These are phyloP conservation scores for Phoenix dactylifera DNA, from an alignment of 176 grass and related monocot species.

Conservation along the genomic window DNA sequence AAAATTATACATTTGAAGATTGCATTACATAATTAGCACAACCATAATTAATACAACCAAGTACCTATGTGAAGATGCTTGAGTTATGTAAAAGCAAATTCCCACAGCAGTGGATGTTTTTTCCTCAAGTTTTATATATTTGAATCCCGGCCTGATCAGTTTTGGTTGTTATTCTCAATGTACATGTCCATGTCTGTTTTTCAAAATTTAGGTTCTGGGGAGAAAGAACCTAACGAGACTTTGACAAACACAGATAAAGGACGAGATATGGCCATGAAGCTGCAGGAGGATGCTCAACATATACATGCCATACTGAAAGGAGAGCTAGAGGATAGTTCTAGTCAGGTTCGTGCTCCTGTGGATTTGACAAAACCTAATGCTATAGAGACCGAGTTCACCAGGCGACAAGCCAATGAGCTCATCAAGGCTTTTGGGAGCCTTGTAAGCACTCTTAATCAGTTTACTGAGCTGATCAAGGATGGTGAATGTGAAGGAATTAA, in stretches of 20 bases:
- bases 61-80: too few species aligned
- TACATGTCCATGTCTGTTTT: not conserved
- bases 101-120: too few species aligned
- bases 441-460: slow-evolving; percentile 58
- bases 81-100: too few species aligned
- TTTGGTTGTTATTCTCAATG: too few species aligned
- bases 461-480: slow-evolving; percentile 59
- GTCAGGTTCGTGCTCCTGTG: slow-evolving; percentile 8
- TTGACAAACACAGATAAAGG: slow-evolving; percentile 24
- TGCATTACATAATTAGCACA: too few species aligned
- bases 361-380: slow-evolving; percentile 18
- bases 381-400: slow-evolving; percentile 25
- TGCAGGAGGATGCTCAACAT: slow-evolving; percentile 47
- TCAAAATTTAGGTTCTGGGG: slow-evolving; percentile 16
- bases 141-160: too few species aligned
- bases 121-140: too few species aligned
- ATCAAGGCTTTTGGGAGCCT: slow-evolving; percentile 61
- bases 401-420: slow-evolving; percentile 53
- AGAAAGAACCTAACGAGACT: slow-evolving; percentile 11
- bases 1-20: too few species aligned
- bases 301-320: slow-evolving; percentile 51
- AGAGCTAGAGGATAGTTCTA: slow-evolving; percentile 17
- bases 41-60: too few species aligned
- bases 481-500: slow-evolving; percentile 41
- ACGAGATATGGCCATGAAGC: slow-evolving; percentile 42